Conservation (phyloP, 2,329 filamentous ascomycete genomes). For the Coniosporium tulheliwenetii region DNA sequence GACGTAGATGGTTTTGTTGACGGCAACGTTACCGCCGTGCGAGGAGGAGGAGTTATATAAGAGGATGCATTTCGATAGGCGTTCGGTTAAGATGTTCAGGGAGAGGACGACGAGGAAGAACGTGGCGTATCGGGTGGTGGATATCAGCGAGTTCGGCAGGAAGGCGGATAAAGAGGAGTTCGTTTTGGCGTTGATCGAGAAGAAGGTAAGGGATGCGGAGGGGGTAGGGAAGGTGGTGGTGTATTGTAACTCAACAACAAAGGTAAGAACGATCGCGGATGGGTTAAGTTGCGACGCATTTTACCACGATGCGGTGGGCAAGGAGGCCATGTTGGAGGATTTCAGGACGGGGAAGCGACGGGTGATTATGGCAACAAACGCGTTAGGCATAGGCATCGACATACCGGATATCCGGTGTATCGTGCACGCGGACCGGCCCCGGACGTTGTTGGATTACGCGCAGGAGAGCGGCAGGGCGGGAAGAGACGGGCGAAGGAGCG, state of each 20-base stretch:
- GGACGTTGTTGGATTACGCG: slow-evolving; percentile 1
- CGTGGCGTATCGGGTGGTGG: neutral
- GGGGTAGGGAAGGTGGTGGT: neutral
- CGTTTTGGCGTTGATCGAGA: neutral
- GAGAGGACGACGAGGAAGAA: neutral
- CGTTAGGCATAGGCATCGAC: slow-evolving; percentile 1
- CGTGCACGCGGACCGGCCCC: neutral
- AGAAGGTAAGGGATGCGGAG: neutral
- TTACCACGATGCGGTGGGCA: neutral
- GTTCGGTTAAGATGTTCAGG: neutral
- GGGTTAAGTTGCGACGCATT: neutral
- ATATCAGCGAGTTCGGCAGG: neutral
- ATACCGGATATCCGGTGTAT: neutral
- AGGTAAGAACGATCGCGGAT: neutral
- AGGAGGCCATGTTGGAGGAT: neutral
- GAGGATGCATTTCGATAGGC: neutral
- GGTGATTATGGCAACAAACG: neutral
- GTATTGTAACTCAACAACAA: neutral
- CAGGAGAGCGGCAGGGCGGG: slow-evolving; percentile 1
- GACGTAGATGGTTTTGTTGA: slow-evolving; percentile 1
- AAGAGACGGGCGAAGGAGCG: neutral
- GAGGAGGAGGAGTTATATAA: neutral
- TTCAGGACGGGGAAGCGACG: neutral
- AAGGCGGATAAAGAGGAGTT: neutral
- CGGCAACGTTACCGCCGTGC: neutral